These are phyloP conservation scores for Trapa bicornis DNA, from an alignment of 345 rosid species.

Conservation along the genomic window DNA sequence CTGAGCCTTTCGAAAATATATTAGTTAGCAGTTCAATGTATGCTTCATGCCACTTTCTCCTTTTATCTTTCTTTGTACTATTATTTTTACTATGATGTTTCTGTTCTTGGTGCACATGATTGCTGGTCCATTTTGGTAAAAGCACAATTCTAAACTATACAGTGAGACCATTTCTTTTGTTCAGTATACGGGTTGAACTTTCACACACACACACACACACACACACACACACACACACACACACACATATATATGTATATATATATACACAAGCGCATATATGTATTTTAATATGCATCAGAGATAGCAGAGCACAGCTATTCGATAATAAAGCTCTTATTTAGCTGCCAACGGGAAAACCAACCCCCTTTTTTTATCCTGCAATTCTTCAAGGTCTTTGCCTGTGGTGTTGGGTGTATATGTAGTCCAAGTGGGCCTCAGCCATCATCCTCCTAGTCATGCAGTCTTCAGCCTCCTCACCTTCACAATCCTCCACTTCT, in stretches of 20 bases:
- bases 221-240: neutral
- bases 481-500: constrained; percentile 12
- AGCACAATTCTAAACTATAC: too few relatives aligned
- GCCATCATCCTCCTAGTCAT: constrained; percentile 48
- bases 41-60: neutral
- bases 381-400: constrained; percentile 21
- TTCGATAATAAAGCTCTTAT: too few relatives aligned
- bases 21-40: neutral
- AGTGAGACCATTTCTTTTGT: too few relatives aligned
- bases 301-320: neutral
- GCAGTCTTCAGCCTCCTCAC: constrained; percentile 41
- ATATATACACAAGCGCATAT: neutral
- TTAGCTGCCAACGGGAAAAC: too few relatives aligned
- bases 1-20: neutral
- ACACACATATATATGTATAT: neutral
- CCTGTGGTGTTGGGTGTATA: constrained; percentile 54
- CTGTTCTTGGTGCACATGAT: neutral
- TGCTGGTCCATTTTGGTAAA: neutral
- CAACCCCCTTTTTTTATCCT: too few relatives aligned
- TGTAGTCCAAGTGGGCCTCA: constrained; percentile 76
- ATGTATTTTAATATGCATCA: too few relatives aligned
- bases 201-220: too few relatives aligned
- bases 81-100: neutral
- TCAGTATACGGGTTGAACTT: too few relatives aligned
- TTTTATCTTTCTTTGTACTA: too few relatives aligned